Evolutionary conservation across 2,329 filamentous ascomycete species (phyloP), one percentile per base, ranked within the genome.

Genomic region (Colletotrichum musicola): DNA sequence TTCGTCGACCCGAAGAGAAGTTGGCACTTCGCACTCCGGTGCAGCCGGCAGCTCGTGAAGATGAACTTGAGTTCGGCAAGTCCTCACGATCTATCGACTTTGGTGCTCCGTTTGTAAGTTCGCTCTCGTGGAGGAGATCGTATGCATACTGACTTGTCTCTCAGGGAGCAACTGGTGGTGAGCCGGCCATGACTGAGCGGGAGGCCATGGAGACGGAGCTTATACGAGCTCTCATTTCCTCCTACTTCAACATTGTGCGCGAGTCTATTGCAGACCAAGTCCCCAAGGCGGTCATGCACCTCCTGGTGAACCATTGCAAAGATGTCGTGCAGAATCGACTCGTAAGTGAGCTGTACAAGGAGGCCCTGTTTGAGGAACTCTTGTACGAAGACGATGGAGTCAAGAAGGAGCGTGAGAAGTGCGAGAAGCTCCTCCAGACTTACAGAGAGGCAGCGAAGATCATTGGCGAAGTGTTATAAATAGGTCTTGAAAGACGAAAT

Each of bases 221-320:
- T 47, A 99, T 99, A 78, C 92, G 95, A 54, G 93, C 95, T 54
- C 89, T 99, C 64, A 99, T 99, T 79, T 97, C 93, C 38, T 98
- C 95, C 1, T 99, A 99, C 85, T 99, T 99, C 86, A 97, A 97
- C 80, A 99, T 99, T 76, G 96, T 99, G 54, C 93, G 96, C 71
- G 96, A 99, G 82, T 95, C 94, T n/a, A 97, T 98, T 75, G 95
- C 95, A 51, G 96, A 99, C 78, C 95, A 98, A 82, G 96, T 99
- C 12, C 96, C 96, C 73, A 99, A 99, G 83, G 96, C 96, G 5
- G 92, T 99, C 74, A 99, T 99, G 96, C 96, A 99, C 79, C 89
- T 99, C 54, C 88, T 99, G 40, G 96, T 99, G 77, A 99, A 99
- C 81, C 93, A 98, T 84, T 97, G 93, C 83, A 98, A 98, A 81